Percentiles rank a stretch among this genome's conserved stretches.
Conservation (phyloP, 352 stramenopile species). For the Halophytophthora batemanensis region DNA sequence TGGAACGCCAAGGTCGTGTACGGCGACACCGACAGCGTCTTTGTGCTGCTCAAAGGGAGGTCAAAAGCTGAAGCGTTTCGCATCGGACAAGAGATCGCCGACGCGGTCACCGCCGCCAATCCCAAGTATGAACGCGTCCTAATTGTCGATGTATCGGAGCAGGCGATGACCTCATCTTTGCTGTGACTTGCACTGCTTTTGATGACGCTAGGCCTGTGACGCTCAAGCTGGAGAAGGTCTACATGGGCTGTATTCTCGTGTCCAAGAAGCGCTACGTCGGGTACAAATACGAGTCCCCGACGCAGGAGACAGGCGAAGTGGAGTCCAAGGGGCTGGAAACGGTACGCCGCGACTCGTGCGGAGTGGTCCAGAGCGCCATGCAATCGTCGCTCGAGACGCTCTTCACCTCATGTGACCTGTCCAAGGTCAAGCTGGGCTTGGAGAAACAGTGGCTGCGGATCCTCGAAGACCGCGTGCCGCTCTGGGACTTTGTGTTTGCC, state of each 20-base stretch:
- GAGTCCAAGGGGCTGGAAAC: slow-evolving; percentile 94
- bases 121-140: slow-evolving; percentile 47
- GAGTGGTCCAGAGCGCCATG: slow-evolving; percentile 79
- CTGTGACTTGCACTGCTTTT: background rate
- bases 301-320: slow-evolving; percentile 49
- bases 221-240: slow-evolving; percentile 91
- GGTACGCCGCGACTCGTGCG: slow-evolving; percentile 91
- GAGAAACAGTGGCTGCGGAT: slow-evolving; percentile 67
- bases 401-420: slow-evolving; percentile 72
- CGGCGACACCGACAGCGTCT: slow-evolving; percentile 99
- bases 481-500: slow-evolving; percentile 80
- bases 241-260: slow-evolving; percentile 89
- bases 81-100: slow-evolving; percentile 91
- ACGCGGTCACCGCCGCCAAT: slow-evolving; percentile 80
- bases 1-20: slow-evolving; percentile 94
- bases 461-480: slow-evolving; percentile 54
- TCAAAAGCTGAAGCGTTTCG: slow-evolving; percentile 93
- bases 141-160: background rate
- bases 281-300: slow-evolving; percentile 73
- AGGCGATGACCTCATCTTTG: background rate
- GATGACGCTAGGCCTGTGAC: slow-evolving; percentile 52
- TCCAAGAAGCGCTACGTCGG: slow-evolving; percentile 96
- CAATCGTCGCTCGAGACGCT: slow-evolving; percentile 54
- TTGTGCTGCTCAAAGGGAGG: slow-evolving; percentile 95
- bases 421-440: slow-evolving; percentile 57